Percentiles rank a stretch among this genome's conserved stretches.
Conservation (phyloP, 768 basidiomycete species). For the Tubosaeta brunneosetosa region DNA sequence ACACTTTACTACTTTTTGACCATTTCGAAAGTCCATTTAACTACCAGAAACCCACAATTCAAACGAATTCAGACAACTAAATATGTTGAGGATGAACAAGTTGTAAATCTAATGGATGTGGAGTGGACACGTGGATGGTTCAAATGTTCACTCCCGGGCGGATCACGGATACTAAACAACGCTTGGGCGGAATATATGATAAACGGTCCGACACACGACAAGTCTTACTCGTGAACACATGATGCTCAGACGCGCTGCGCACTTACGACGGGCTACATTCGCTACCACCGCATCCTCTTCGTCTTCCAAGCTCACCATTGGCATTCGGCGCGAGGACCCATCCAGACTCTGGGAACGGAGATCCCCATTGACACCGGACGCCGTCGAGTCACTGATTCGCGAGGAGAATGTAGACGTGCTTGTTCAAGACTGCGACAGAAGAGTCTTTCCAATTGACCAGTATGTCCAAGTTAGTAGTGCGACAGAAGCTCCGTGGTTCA, state of each 20-base stretch:
- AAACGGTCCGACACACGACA: not conserved
- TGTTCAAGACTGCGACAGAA: constrained; percentile 69
- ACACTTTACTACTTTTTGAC: not conserved
- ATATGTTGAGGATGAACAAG: not conserved
- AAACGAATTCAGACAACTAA: not conserved
- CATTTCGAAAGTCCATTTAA: not conserved
- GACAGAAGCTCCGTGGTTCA: not conserved
- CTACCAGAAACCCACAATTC: not conserved
- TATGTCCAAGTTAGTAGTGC: constrained; percentile 53
- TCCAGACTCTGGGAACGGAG: constrained; percentile 82
- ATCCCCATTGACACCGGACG: constrained; percentile 74
- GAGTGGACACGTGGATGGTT: not conserved
- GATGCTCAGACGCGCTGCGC: constrained; percentile 19
- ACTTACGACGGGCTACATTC: constrained; percentile 23
- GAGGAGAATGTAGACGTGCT: constrained; percentile 59
- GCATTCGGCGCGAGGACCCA: constrained; percentile 75
- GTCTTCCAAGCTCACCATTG: constrained; percentile 39
- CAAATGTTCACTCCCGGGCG: not conserved
- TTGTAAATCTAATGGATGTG: not conserved
- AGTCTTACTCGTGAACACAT: not conserved
- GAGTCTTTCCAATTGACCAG: constrained; percentile 64
- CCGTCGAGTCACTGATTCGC: constrained; percentile 56
- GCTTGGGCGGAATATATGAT: not conserved
- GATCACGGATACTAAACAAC: constrained; percentile 1
- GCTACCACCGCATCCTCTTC: constrained; percentile 16